phyloP scores from a whole-genome alignment of 2,329 filamentous ascomycete species.

The Verticillium isaacii region DNA sequence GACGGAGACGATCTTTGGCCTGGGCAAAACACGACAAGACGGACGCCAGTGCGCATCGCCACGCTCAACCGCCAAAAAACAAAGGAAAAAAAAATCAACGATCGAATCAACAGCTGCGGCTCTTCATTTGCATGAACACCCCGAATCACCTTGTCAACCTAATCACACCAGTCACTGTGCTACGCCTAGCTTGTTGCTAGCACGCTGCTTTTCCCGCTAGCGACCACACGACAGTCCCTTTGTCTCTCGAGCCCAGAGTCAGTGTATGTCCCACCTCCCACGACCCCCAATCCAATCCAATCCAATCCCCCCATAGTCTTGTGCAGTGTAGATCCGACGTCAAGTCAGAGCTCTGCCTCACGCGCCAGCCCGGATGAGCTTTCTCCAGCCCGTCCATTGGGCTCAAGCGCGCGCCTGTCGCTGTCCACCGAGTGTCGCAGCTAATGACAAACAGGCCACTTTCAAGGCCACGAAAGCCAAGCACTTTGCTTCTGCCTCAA shows the following conservation, averaged over 20 bases:
- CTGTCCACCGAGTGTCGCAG: background rate
- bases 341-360: background rate
- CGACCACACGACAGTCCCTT: background rate
- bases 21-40: background rate
- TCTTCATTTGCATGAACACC: background rate
- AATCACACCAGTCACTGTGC: background rate
- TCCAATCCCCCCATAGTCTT: background rate
- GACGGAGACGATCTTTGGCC: background rate
- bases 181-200: background rate
- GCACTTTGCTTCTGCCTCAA: background rate
- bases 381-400: background rate
- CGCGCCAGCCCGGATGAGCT: background rate
- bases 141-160: background rate
- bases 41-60: background rate
- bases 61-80: background rate
- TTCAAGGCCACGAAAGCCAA: background rate
- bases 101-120: background rate
- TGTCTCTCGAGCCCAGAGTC: background rate
- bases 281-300: background rate
- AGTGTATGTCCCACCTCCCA: background rate
- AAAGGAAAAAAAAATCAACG: background rate
- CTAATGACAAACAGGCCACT: background rate
- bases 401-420: background rate
- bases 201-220: background rate
- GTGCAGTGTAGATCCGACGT: background rate